These are phyloP conservation scores for Mycena indigotica DNA, from an alignment of 768 basidiomycete genomes.

Conservation along the genomic window DNA sequence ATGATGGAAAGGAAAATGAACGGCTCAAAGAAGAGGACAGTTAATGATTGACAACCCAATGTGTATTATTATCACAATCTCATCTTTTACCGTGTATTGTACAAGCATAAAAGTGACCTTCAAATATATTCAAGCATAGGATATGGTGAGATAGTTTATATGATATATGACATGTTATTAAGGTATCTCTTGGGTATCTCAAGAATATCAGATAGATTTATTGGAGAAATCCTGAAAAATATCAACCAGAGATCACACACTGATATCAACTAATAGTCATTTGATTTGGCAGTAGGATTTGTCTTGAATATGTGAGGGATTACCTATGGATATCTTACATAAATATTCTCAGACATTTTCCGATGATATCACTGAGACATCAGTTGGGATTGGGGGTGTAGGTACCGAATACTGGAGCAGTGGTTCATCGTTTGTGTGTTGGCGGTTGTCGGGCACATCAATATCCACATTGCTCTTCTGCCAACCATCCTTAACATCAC, in stretches of 20 bases:
- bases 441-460: constrained; percentile 13
- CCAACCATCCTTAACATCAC: constrained; percentile 19
- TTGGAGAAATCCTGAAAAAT: too few relatives aligned
- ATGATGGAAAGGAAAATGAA: neutral
- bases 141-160: neutral
- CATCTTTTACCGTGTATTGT: neutral
- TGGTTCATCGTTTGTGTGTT: neutral
- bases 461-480: constrained; percentile 16
- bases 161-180: too few relatives aligned
- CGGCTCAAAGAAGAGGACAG: neutral
- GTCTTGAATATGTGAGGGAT: neutral
- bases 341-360: neutral
- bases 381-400: neutral
- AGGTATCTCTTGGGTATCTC: neutral
- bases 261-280: neutral
- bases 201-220: neutral
- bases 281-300: neutral
- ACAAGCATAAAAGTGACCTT: too few relatives aligned
- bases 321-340: neutral
- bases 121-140: too few relatives aligned
- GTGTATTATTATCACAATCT: neutral
- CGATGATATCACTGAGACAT: too few relatives aligned
- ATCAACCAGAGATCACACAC: too few relatives aligned
- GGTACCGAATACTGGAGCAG: neutral
- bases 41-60: neutral